Base-by-base conservation (phyloP, 148 eudicot genomes). In the Nepenthes gracilis region DNA sequence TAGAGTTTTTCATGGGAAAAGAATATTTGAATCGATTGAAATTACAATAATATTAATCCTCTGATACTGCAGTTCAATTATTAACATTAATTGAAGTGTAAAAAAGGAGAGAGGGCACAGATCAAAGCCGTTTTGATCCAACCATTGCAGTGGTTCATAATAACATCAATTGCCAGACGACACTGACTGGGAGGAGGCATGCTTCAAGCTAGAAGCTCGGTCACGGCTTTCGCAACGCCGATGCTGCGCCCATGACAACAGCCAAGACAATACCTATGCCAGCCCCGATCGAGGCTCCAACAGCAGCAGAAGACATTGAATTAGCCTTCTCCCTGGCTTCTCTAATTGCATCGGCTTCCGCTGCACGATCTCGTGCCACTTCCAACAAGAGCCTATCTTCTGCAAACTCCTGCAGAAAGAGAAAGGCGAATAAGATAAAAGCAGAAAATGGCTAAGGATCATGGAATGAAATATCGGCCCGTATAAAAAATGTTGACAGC, bases 211-310 rank as follows among this genome's bases (percentile, higher is more conserved):
- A 23, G 45, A 34, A 36, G 33, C 38, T 65, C 23, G 0, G 35
- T 85, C 76, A 92, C 47, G 99, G 99, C 75, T 93, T 93, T 72
- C 99, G 82, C 73, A 88, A 76, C 59, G 95, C 96, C 57, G 99
- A 88, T 63, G 96, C 99, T 23, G 99, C 99, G 68, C 99, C 96
- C 95, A 93, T 77, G 48, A 89, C 96, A 64, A 93, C 85, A 2
- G 99, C 99, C 79, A 93, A 70, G 53, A 93, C 76, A 63, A 93
- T 59, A 36, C 99, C 99, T 53, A 93, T 75, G 64, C 99, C 99
- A 34, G 99, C 99, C 59, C 99, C 99, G 40, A 93, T 67, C 35
- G 95, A 88, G 15, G 96, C 99, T 45, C 99, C 99, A 7, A 93
- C 75, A 3, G 96, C 83, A 15, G 99, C 99, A 54, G 95, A 87